phyloP scores from a whole-genome alignment of 2,329 filamentous ascomycete species.

The Phialophora verrucosa region DNA sequence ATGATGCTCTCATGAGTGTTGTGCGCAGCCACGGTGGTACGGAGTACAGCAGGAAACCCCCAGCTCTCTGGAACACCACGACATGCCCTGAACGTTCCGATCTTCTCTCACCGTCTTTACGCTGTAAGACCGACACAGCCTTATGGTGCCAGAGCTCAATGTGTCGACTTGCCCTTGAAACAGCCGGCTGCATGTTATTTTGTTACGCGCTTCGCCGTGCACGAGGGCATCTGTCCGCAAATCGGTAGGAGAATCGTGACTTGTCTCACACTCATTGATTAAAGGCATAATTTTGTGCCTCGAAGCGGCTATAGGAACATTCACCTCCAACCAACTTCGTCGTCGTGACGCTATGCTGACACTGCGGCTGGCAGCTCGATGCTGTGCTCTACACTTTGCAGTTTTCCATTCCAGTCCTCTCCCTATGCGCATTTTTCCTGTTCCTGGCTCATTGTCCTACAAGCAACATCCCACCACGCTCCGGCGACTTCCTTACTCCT shows the following conservation, averaged over 20 bases:
- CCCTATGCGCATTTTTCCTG: background rate
- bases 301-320: constrained; percentile 23
- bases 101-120: constrained; percentile 25
- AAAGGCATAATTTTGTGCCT: constrained; percentile 23
- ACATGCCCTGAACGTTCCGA: constrained; percentile 4
- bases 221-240: background rate
- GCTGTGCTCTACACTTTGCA: constrained; percentile 11
- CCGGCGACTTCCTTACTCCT: constrained; percentile 18
- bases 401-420: constrained; percentile 2
- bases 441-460: constrained; percentile 9
- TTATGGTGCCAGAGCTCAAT: constrained; percentile 12
- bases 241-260: background rate
- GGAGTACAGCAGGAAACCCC: constrained; percentile 12
- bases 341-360: constrained; percentile 1
- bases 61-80: constrained; percentile 14
- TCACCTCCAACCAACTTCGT: constrained; percentile 1
- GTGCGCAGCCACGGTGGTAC: constrained; percentile 9
- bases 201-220: background rate
- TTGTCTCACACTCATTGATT: constrained; percentile 22
- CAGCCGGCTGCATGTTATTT: background rate
- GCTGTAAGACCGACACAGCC: constrained; percentile 25
- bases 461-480: background rate
- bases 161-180: background rate
- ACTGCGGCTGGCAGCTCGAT: constrained; percentile 16
- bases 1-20: background rate